Evolutionary conservation across 73 alveolate species (phyloP), one percentile per base, ranked within the genome.

Genomic region (Paramecium sonneborni): DNA sequence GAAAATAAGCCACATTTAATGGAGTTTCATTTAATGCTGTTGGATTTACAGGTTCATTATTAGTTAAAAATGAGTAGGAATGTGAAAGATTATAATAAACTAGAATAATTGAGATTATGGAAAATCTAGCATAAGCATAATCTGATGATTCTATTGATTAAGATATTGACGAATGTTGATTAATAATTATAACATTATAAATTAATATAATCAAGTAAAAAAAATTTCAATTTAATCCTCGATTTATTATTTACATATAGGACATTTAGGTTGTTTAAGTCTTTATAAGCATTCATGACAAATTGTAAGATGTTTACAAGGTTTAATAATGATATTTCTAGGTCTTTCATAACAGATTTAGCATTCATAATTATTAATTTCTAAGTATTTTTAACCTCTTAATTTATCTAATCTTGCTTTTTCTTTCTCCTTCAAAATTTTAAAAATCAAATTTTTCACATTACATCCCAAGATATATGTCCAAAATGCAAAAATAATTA

Each of bases 31-130:
- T 79, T 12, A 79, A 79, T 79, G 90, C 90, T n/a, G 74, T 79
- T 12, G 90, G 90, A 24, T 79, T 43, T 18, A 79, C 90, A 79
- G 90, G 90, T 0, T 79, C 76, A 10, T 46, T 79, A 26, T 43
- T 46, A 12, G 90, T 48, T 41, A 79, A 79, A 34, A 46, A 38
- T 43, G 37, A 74, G 35, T 32, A 74, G 57, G 58, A 34, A 37
- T 39, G 56, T 37, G 67, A 74, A 3, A 37, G n/a, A 37, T 37
- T 74, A 37, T 32, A 74, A 11, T 12, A 74, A 21, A 34, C 37
- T 0, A 37, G 67, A 35, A 39, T 74, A 37, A 39, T 37, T 34
- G 87, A 74, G 8, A 37, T 74, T 28, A 8, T 74, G 12, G 87
- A 74, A 74, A 34, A 74, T 37, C 12, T 74, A 18, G 87, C 87